phyloP scores from a whole-genome alignment of 2,329 filamentous ascomycete genomes.

The Arthroderma sp. region DNA sequence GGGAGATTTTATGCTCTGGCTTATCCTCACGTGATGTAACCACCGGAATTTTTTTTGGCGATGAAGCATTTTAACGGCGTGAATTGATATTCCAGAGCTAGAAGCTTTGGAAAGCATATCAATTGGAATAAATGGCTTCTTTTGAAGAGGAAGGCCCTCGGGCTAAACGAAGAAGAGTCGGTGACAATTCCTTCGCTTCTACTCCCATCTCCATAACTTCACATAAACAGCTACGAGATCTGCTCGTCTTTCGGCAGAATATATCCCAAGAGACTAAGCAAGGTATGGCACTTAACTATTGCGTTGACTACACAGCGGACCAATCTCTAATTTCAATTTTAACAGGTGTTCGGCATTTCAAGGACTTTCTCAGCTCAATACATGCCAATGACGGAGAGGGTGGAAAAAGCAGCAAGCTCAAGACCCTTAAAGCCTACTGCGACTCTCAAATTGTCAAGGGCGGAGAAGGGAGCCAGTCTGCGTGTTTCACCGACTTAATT shows the following conservation, averaged over 20 bases:
- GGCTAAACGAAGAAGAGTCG: slow-evolving; percentile 29
- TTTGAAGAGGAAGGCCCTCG: slow-evolving; percentile 21
- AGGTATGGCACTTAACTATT: slow-evolving; percentile 40
- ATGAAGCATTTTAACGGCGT: too few species aligned
- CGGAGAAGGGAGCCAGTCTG: slow-evolving; percentile 41
- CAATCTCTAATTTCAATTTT: not conserved
- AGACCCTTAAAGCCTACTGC: slow-evolving; percentile 34
- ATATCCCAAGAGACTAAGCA: slow-evolving; percentile 38
- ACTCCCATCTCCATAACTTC: slow-evolving; percentile 24
- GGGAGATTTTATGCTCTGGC: not conserved
- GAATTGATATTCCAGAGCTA: too few species aligned
- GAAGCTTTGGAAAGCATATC: not conserved
- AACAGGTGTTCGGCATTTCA: slow-evolving; percentile 31
- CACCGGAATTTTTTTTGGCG: not conserved
- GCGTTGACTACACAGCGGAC: not conserved
- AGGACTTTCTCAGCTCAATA: slow-evolving; percentile 31
- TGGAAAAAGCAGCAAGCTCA: slow-evolving; percentile 27
- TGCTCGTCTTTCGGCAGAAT: slow-evolving; percentile 61
- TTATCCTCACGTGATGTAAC: not conserved
- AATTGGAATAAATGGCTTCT: slow-evolving; percentile 18
- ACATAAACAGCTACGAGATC: slow-evolving; percentile 52
- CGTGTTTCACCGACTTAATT: slow-evolving; percentile 66
- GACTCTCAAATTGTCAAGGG: slow-evolving; percentile 41
- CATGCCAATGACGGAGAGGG: slow-evolving; percentile 21
- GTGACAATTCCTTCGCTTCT: slow-evolving; percentile 11